Base-by-base conservation (phyloP, 2,329 filamentous ascomycete species). In the Bipolaris gigantea region DNA sequence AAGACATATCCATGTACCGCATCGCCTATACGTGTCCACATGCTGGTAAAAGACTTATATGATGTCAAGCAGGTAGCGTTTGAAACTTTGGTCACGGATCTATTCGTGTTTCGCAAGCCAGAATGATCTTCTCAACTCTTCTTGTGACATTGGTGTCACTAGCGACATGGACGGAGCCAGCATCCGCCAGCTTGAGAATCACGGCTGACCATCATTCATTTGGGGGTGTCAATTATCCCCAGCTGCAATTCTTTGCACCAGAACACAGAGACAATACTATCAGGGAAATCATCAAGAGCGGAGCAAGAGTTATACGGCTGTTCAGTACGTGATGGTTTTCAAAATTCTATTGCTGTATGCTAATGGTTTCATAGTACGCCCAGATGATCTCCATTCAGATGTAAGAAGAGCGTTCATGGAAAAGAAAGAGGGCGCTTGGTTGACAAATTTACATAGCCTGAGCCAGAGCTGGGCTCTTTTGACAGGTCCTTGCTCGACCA, bases 1-100 rank as follows among this genome's bases (percentile, higher is more conserved):
- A 47, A 60, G 60, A 63, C 44, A 69, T 64, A 47, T 66, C 60
- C 56, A 61, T 67, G 61, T 62, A 70, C 56, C 8, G 19, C 30
- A 52, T 44, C 60, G 44, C 60, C 62, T 70, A 70, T 61, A 73
- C 70, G 71, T 74, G 70, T 64, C 63, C 70, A 67, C 39, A 64
- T 64, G 55, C 50, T 19, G 43, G 59, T 30, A 33, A 23, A 36
- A 32, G 34, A 18, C 39, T 60, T 69, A 70, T 69, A 73, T 57
- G 50, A 55, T 53, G 53, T 53, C 4, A 39, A 52, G 43, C 11
- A 27, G 5, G 21, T 10, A 36, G 19, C 21, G n/a, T 36, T 18
- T 13, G 23, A 40, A n/a, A 46, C 21, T 36, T 21, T 36, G 10
- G 15, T 16, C 36, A 50, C 23, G 55, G 46, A 38, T 55, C 48